phyloP scores from a whole-genome alignment of 2,329 filamentous ascomycete species.

The Coniochaeta sp. region DNA sequence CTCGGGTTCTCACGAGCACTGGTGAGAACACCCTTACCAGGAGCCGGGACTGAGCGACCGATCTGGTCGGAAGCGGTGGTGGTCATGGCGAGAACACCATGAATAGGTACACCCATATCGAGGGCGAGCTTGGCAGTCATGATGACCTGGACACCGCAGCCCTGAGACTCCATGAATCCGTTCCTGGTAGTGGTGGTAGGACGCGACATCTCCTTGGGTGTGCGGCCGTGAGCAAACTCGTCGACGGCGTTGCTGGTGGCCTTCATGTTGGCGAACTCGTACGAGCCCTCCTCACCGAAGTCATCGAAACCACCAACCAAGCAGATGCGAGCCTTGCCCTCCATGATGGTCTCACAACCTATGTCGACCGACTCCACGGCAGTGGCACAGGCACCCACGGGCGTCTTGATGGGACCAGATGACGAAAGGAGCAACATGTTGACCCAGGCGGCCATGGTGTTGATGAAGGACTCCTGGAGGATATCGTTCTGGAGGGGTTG shows the following conservation, averaged over 20 bases:
- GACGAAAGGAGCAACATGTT: constrained; percentile 98
- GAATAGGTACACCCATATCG: constrained; percentile 98
- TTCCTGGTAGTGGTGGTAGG: constrained; percentile 94
- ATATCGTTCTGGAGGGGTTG: constrained; percentile 98
- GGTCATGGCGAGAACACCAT: constrained; percentile 87
- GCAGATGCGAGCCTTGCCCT: constrained; percentile 95
- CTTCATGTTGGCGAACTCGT: constrained; percentile 99
- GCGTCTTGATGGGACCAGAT: constrained; percentile 96
- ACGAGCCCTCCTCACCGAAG: constrained; percentile 98
- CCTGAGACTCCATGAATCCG: constrained; percentile 99
- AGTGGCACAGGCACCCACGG: constrained; percentile 94
- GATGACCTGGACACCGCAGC: constrained; percentile 95
- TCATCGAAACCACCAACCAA: constrained; percentile 98
- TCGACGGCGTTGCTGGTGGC: constrained; percentile 97
- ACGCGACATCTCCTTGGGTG: constrained; percentile 94
- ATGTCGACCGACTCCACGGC: constrained; percentile 96
- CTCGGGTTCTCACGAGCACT: constrained; percentile 84
- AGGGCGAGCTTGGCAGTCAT: constrained; percentile 95
- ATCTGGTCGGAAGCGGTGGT: constrained; percentile 99
- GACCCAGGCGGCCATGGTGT: constrained; percentile 99
- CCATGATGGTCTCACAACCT: constrained; percentile 96
- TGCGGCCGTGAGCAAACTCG: constrained; percentile 91
- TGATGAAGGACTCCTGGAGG: constrained; percentile 98
- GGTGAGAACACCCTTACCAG: constrained; percentile 93
- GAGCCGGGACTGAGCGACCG: constrained; percentile 91